A percentile compares a stretch with the other conserved stretches of the same genome.
Conservation (phyloP, 1,139 yeast species). For the Candida neerlandica region DNA sequence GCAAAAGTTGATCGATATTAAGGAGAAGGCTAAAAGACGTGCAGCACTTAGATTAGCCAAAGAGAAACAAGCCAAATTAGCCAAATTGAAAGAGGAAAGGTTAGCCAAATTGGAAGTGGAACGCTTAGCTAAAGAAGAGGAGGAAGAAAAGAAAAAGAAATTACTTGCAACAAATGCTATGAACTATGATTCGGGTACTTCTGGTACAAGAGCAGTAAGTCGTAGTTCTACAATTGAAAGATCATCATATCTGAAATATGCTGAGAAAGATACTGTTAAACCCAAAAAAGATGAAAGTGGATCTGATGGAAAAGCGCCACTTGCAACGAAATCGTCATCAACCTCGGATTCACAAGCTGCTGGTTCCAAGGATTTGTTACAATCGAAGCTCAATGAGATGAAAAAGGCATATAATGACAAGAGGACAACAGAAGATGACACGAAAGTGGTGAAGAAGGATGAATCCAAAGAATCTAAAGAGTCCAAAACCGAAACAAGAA, state of each 20-base stretch:
- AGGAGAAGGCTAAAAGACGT: slow-evolving; percentile 24
- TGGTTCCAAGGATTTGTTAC: not conserved
- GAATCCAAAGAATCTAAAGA: not conserved
- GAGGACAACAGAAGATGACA: not conserved
- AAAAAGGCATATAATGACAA: slow-evolving; percentile 1
- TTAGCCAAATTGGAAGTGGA: slow-evolving; percentile 21
- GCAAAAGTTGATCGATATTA: slow-evolving; percentile 23
- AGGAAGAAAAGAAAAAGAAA: slow-evolving; percentile 18
- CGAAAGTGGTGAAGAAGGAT: not conserved
- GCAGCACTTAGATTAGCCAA: slow-evolving; percentile 15
- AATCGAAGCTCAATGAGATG: not conserved
- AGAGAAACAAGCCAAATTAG: slow-evolving; percentile 22
- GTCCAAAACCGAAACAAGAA: not conserved
- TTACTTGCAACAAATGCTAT: slow-evolving; percentile 14
- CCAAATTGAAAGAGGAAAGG: slow-evolving; percentile 18
- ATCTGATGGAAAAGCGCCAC: not conserved
- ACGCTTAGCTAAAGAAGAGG: slow-evolving; percentile 20
- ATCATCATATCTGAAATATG: slow-evolving; percentile 34
- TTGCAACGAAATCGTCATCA: not conserved
- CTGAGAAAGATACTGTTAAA: slow-evolving; percentile 13
- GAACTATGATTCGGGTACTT: slow-evolving; percentile 26
- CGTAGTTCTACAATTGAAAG: slow-evolving; percentile 22
- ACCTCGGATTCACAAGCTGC: not conserved
- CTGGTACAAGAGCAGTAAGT: slow-evolving; percentile 23
- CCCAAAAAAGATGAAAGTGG: not conserved